Base-by-base conservation (phyloP, 2,329 filamentous ascomycete genomes). In the Fusarium albosuccineum region DNA sequence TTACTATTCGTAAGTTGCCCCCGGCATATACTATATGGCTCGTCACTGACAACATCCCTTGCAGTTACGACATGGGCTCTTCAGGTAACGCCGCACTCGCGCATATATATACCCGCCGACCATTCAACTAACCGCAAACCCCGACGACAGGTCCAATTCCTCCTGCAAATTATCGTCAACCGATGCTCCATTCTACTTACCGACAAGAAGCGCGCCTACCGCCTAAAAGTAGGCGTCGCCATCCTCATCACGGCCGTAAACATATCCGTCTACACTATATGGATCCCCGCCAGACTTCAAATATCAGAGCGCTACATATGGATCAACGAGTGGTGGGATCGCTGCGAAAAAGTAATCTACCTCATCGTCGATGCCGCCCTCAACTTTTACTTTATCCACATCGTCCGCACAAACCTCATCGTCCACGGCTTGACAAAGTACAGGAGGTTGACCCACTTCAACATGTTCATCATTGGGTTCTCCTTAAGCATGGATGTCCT, bases 121-220 rank as follows among this genome's bases (percentile, higher is more conserved):
- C 37, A 45, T 22, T 22, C 34, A 48, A 30, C 51, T 51, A 48
- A 62, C 42, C 6, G 22, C 22, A 22, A 22, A 22, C 11, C 2
- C 9, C 29, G 22, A 22, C 10, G 4, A 30, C 41, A 71, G 60
- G 72, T 72, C 11, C 70, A 70, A 33, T 66, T 68, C 6, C 69
- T 74, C 5, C 62, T 74, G 4, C 72, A 74, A 45, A 74, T 74
- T n/a, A 74, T 74, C 41, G 68, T 74, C 33, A 74, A 74, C 39
- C 65, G 72, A 37, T 72, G 69, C 27, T 52, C 62, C 5, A 71
- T 74, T 22, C 69, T 74, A 34, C 62, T 74, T 17, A 60, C 65
- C 9, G 60, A 74, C 36, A 58, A 64, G 8, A 56, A 45, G 5
- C 57, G 48, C 17, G 67, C 70, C 5, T 67, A 60, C 33, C 55